Base-by-base conservation (phyloP, 208 protist genomes). In the Leishmania tropica region DNA sequence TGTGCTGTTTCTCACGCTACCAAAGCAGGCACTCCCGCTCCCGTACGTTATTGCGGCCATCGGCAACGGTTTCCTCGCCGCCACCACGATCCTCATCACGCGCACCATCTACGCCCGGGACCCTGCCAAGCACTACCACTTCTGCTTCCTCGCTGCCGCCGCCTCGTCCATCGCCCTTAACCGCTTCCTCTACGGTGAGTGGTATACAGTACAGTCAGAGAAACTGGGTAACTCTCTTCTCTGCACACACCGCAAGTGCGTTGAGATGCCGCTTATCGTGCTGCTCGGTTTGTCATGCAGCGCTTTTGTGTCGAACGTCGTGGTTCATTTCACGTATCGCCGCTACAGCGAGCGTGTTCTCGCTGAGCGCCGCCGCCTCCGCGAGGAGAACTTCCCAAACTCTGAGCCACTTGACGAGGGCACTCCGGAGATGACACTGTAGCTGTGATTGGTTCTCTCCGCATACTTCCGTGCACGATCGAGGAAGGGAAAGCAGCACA, bases 91-190 rank as follows among this genome's bases (percentile, higher is more conserved):
- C 31, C 85, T 93, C 65, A 83, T 91, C 42, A 83, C 87, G 54
- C 88, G 90, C 48, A 88, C 83, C 74, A 88, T 92, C 67, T 93
- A 87, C 81, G 86, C 84, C 6, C 84, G 81, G 47, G 88, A 91
- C 73, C 78, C 89, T n/a, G 90, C 84, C 8, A 91, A 90, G 84
- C 88, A 90, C 83, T 93, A 92, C 80, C 89, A 92, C 79, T 87
- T 89, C 76, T 86, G 74, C 73, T 87, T 85, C 45, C 35, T 90
- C 6, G 77, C 88, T 28, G 78, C 71, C 7, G 82, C 88, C 19
- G 51, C 37, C 45, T 58, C 88, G 3, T 86, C 88, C 35, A 81
- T 93, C 45, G 75, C 86, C 58, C 83, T 93, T 37, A 93, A 92
- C 85, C 83, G 87, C 64, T 68, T 91, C 42, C 74, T 93, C 48